Evolutionary conservation across 2,329 filamentous ascomycete genomes (phyloP).

Genomic region (Aplosporella prunicola): DNA sequence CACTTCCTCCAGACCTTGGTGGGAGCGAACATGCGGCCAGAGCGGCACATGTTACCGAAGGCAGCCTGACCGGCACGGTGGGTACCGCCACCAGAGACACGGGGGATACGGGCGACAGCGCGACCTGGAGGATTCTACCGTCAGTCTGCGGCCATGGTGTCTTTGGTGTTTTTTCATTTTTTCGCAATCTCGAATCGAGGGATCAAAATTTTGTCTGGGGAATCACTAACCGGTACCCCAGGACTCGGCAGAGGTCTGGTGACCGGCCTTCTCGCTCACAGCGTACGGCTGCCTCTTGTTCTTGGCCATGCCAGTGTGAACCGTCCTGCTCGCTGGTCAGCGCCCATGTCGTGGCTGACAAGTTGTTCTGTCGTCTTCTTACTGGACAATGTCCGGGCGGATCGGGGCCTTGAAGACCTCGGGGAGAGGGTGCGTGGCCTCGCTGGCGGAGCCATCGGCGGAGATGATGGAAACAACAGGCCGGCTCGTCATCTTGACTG

Average conservation of each 20-base stretch:
- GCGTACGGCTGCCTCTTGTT: conserved; percentile 99
- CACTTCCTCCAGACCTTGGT: conserved; percentile 99
- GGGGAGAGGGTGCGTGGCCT: conserved; percentile 83
- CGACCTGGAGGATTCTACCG: conserved; percentile 54
- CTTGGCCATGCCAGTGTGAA: conserved; percentile 99
- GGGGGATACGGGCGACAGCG: conserved; percentile 99
- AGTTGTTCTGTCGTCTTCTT: conserved; percentile 35
- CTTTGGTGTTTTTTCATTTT: conserved; percentile 1
- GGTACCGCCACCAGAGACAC: conserved; percentile 99
- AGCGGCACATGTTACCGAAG: conserved; percentile 99
- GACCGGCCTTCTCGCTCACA: conserved; percentile 99
- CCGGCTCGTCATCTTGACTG: conserved; percentile 56
- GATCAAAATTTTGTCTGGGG: conserved; percentile 13
- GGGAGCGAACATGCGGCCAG: conserved; percentile 99
- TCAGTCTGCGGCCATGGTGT: conserved; percentile 3
- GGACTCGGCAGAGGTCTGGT: conserved; percentile 99
- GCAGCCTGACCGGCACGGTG: conserved; percentile 99
- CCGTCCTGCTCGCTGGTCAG: conserved; percentile 43
- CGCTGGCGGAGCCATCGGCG: conserved; percentile 88
- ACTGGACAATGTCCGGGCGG: conserved; percentile 98
- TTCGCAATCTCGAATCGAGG: conserved; percentile 8
- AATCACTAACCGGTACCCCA: conserved; percentile 89
- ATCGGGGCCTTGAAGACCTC: conserved; percentile 96
- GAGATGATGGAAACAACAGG: conserved; percentile 96
- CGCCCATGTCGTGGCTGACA: conserved; percentile 12